Base-by-base conservation (phyloP, 176 grass and related monocot genomes). In the Lolium multiflorum region DNA sequence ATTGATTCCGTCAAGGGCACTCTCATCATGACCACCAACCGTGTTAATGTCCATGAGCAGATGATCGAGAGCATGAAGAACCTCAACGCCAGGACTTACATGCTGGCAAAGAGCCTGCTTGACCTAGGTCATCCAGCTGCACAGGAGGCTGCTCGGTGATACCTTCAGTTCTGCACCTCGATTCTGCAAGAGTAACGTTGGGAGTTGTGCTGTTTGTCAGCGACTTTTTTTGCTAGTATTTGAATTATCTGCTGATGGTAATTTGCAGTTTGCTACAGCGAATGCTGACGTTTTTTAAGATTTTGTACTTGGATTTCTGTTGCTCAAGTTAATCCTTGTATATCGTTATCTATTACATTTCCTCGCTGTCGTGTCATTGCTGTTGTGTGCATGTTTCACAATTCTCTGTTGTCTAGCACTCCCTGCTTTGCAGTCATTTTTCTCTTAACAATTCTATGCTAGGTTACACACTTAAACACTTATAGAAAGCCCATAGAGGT, bases 81-180 rank as follows among this genome's bases (percentile, higher is more conserved):
- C 69, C 92, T 98, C 25, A 96, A 92, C 39, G 89, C 77, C 82
- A 86, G 97, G 57, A 98, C 97, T 4, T 94, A 89, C 68, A 56
- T 98, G 88, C 76, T 98, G n/a, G 97, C 94, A 49, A 98, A 98
- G 88, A 96, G 91, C 67, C 91, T 96, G 11, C 88, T 98, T 65
- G 97, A 98, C 74, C 92, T 92, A 54, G 88, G 92, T 24, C 96
- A 95, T 15, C 43, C 71, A 90, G 91, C 89, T 38, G 89, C 93
- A 62, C 89, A 93, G 56, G 85, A 93, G 84, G 90, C 90, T 59
- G 9, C 90, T 64, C 31, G 31, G 1, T 89, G 39, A 91, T 24
- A 71, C 41, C 7, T 6, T 43, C 44, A 37, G 7, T 47, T 47
- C 24, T 43, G 67, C 83, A 76, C 50, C 76, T 54, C 62, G 76